Base-by-base conservation (phyloP, 768 basidiomycete species). In the Russula sp. region DNA sequence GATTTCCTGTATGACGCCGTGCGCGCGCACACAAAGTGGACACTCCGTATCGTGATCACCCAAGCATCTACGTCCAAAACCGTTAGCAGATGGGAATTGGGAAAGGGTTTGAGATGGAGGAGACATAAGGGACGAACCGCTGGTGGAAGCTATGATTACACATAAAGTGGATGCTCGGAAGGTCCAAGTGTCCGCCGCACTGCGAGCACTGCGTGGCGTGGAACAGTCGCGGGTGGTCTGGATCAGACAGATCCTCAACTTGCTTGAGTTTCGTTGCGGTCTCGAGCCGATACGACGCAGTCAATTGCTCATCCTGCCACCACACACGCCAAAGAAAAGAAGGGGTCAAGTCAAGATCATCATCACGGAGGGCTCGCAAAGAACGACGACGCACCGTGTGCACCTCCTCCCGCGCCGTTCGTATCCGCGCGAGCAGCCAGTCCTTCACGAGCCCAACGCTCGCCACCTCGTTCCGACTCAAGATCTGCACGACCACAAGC, bases 81-180 rank as follows among this genome's bases (percentile, higher is more conserved):
- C n/a, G n/a, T n/a, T n/a, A n/a, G n/a, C n/a, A n/a, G n/a, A n/a
- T n/a, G n/a, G n/a, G n/a, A n/a, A n/a, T n/a, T n/a, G 38, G 56
- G 57, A 50, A 38, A 52, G 20, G 2, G 25, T 29, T 29, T 29
- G 18, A 60, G 22, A 11, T 41, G 10, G 29, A 16, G 36, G 54
- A 22, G 3, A n/a, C 25, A 29, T 29, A 22, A 4, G 56, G 18
- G 46, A 70, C 74, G 47, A 56, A 91, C 92, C 94, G 80, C 71
- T 96, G 93, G 71, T 99, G 97, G 76, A 92, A 98, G 63, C 91
- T 93, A 71, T 98, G 97, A 69, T 88, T 86, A 74, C 96, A 99
- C 96, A 98, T 97, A 70, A 98, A 98, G 73, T 98, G 95, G 7
- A 98, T 80, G 65, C 84, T 88, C 0, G 97, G 96, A 10, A 98